A percentile compares a stretch with the other conserved stretches of the same genome.
These are phyloP conservation scores for Lachancea sp. DNA, from an alignment of 805 yeast genomes.

Conservation along the genomic window DNA sequence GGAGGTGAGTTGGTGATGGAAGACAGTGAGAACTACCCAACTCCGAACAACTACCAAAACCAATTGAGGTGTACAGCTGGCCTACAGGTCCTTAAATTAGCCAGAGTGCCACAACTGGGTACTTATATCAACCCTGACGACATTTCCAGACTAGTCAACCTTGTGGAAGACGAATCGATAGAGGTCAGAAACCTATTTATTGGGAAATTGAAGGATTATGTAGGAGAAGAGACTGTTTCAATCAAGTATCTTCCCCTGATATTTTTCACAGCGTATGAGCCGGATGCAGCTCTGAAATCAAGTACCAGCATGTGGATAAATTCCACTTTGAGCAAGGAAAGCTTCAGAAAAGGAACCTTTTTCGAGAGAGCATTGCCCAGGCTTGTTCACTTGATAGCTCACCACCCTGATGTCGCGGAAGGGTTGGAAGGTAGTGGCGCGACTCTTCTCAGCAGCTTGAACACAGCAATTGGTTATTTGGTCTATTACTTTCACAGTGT, in stretches of 20 bases:
- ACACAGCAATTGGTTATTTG: slow-evolving; percentile 54
- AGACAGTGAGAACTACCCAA: slow-evolving; percentile 41
- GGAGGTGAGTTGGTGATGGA: slow-evolving; percentile 67
- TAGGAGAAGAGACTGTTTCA: slow-evolving; percentile 50
- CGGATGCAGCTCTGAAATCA: slow-evolving; percentile 42
- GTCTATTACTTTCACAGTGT: slow-evolving; percentile 53
- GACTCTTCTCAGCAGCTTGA: slow-evolving; percentile 38
- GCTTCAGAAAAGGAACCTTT: slow-evolving; percentile 37
- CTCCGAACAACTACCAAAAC: slow-evolving; percentile 57
- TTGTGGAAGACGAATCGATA: slow-evolving; percentile 61
- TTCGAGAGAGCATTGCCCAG: slow-evolving; percentile 66
- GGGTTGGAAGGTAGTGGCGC: slow-evolving; percentile 35
- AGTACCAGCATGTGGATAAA: slow-evolving; percentile 65
- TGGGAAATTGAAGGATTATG: slow-evolving; percentile 42
- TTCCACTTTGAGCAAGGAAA: slow-evolving; percentile 40
- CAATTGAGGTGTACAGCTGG: slow-evolving; percentile 67
- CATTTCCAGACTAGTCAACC: slow-evolving; percentile 46
- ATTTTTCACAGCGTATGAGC: slow-evolving; percentile 75
- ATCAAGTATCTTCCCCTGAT: slow-evolving; percentile 60
- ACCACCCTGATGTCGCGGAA: slow-evolving; percentile 53
- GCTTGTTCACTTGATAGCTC: slow-evolving; percentile 63
- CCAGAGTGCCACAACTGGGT: slow-evolving; percentile 47
- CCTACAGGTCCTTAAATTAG: slow-evolving; percentile 53
- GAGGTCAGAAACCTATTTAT: slow-evolving; percentile 51
- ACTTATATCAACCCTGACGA: slow-evolving; percentile 45